Conservation (phyloP, 2,329 filamentous ascomycete genomes). For the Stagonosporopsis vannaccii region DNA sequence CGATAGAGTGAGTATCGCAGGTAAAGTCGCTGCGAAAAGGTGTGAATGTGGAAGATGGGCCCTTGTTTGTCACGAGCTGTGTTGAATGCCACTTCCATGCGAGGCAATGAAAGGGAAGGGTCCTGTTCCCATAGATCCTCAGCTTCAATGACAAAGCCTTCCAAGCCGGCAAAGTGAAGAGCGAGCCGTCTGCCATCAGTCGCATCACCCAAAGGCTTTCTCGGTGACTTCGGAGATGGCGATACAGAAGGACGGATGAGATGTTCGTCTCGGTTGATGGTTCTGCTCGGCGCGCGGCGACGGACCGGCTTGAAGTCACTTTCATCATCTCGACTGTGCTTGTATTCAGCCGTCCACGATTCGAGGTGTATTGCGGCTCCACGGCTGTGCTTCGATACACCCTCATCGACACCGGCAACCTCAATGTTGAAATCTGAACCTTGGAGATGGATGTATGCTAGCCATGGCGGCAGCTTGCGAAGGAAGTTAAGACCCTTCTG, state of each 20-base stretch:
- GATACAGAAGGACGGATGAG: conserved; percentile 62
- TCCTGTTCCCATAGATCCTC: conserved; percentile 84
- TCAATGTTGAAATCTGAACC: conserved; percentile 90
- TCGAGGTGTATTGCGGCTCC: conserved; percentile 88
- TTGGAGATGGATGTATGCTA: conserved; percentile 83
- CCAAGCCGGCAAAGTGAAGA: conserved; percentile 81
- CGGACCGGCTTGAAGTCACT: conserved; percentile 65
- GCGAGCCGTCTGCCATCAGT: conserved; percentile 84
- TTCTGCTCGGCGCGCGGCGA: conserved; percentile 75
- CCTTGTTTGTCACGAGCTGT: conserved; percentile 87
- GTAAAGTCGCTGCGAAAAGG: conserved; percentile 78
- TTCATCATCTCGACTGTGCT: conserved; percentile 76
- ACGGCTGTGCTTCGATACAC: conserved; percentile 80
- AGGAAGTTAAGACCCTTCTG: conserved; percentile 65
- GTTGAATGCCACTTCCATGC: conserved; percentile 84
- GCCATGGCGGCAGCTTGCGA: conserved; percentile 81
- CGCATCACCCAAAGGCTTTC: conserved; percentile 55
- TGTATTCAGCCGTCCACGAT: conserved; percentile 87
- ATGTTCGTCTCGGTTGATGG: conserved; percentile 65
- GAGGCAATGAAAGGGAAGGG: conserved; percentile 84
- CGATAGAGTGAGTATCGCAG: conserved; percentile 92
- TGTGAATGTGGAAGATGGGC: conserved; percentile 85
- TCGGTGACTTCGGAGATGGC: conserved; percentile 57
- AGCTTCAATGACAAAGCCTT: conserved; percentile 89
- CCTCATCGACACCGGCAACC: conserved; percentile 84